phyloP scores from a whole-genome alignment of 2,329 filamentous ascomycete genomes.

The Colletotrichum sp. region DNA sequence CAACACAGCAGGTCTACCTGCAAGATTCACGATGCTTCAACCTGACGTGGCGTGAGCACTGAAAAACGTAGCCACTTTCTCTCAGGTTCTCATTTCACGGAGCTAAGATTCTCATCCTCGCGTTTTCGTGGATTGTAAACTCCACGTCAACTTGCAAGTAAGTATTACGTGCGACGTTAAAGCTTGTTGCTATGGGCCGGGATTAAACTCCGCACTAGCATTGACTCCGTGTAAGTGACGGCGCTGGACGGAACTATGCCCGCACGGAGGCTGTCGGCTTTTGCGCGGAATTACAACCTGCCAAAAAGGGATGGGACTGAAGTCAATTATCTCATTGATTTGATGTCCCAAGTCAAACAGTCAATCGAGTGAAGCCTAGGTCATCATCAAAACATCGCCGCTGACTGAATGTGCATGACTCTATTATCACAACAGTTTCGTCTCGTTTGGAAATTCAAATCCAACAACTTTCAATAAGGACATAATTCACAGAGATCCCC shows the following conservation, averaged over 20 bases:
- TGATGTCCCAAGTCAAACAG: rapidly evolving
- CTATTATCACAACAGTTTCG: rapidly evolving
- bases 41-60: rapidly evolving
- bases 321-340: background rate
- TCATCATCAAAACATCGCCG: background rate
- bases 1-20: background rate
- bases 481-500: rapidly evolving
- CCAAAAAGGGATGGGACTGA: rapidly evolving
- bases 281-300: background rate
- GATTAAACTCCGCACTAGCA: background rate
- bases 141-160: background rate
- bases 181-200: background rate
- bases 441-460: rapidly evolving
- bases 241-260: background rate
- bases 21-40: background rate
- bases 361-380: rapidly evolving
- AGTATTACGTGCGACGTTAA: background rate
- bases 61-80: rapidly evolving
- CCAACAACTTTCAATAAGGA: background rate
- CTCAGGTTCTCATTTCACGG: rapidly evolving
- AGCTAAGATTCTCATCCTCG: rapidly evolving
- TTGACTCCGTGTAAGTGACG: background rate
- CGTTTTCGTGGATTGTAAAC: background rate
- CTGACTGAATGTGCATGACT: rapidly evolving
- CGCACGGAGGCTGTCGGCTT: background rate